Evolutionary conservation across 345 rosid species (phyloP).

Genomic region (Populus alba): DNA sequence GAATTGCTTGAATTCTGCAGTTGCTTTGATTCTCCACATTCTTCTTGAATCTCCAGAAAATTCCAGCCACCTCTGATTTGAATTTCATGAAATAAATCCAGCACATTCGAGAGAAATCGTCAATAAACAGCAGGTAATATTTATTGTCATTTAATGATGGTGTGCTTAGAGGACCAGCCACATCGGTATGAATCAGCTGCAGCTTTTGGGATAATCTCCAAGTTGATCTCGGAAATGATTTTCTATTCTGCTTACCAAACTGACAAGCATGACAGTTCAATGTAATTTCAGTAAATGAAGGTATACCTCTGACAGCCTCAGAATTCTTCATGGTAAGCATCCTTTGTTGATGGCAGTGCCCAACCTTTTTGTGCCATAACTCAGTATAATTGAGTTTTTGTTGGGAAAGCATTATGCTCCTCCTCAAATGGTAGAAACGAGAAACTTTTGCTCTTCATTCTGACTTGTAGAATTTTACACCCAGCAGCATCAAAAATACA

Average conservation of each 20-base stretch:
- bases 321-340: fast-evolving
- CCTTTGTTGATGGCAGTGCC: background rate
- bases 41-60: background rate
- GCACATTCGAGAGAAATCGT: background rate
- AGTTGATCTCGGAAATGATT: background rate
- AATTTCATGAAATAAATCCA: background rate
- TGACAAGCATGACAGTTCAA: background rate
- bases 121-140: background rate
- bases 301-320: background rate
- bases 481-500: background rate
- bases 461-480: background rate
- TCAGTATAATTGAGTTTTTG: background rate
- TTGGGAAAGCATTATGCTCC: background rate
- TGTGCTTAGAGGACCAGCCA: background rate
- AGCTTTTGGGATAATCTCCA: background rate
- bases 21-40: constrained; percentile 12
- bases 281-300: background rate
- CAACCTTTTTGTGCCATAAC: background rate
- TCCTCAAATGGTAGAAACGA: background rate
- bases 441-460: constrained; percentile 11
- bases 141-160: background rate
- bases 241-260: background rate
- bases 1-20: background rate
- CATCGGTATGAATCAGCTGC: constrained; percentile 1
- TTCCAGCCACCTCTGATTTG: too few relatives aligned